These are phyloP conservation scores for Exserohilum turcica DNA, from an alignment of 2,329 filamentous ascomycete species.

Conservation along the genomic window DNA sequence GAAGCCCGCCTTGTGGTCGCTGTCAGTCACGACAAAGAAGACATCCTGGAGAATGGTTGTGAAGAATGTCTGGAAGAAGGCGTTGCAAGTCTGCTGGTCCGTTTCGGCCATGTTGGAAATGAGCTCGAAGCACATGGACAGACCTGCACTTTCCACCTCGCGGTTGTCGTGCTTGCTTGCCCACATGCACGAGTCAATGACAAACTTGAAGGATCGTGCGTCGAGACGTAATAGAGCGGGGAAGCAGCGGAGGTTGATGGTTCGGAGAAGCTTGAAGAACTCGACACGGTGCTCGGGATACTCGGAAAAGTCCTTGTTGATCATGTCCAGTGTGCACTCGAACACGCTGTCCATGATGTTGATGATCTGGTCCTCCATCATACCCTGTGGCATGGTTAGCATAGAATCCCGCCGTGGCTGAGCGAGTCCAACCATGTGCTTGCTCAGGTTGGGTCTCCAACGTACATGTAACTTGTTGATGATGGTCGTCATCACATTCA, in stretches of 20 bases:
- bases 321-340: conserved; percentile 98
- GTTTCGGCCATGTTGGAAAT: conserved; percentile 97
- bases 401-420: conserved; percentile 10
- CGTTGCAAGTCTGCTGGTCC: conserved; percentile 81
- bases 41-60: conserved; percentile 95
- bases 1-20: conserved; percentile 98
- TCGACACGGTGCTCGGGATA: conserved; percentile 99
- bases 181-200: conserved; percentile 99
- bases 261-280: conserved; percentile 95
- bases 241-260: conserved; percentile 98
- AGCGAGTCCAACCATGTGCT: conserved; percentile 53
- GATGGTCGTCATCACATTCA: conserved; percentile 97
- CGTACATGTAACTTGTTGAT: conserved; percentile 95
- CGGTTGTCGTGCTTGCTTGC: conserved; percentile 99
- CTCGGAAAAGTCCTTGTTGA: conserved; percentile 99
- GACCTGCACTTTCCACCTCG: conserved; percentile 91
- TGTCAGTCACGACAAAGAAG: conserved; percentile 96
- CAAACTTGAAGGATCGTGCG: conserved; percentile 97
- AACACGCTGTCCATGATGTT: conserved; percentile 99
- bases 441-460: conserved; percentile 60
- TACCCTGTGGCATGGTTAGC: conserved; percentile 59
- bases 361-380: conserved; percentile 98
- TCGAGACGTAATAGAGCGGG: conserved; percentile 91
- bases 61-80: conserved; percentile 98
- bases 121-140: conserved; percentile 97